Evolutionary conservation across 306 rosid genomes (phyloP), one percentile per base, ranked within the genome.

Genomic region (Notholithocarpus densiflorus): DNA sequence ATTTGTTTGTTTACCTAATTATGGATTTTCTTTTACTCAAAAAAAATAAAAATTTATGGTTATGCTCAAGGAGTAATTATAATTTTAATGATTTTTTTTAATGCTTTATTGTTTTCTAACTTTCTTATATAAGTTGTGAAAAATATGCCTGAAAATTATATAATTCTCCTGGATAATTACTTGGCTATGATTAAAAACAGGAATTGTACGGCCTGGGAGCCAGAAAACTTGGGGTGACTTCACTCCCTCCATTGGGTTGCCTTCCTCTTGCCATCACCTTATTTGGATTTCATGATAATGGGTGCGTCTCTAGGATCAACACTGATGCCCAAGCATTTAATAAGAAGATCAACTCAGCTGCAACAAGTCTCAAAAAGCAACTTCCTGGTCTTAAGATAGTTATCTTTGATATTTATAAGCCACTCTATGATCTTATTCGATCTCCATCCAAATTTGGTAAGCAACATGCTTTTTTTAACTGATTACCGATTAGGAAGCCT

Each of bases 191-290:
- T 78, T 81, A 68, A 79, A 62, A 78, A 65, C 80, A 95, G 99
- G 79, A 29, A 6, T 83, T 91, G 90, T 88, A 93, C 80, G 90
- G 90, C 31, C 82, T 88, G 48, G 98, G 99, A 85, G 99, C 91
- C 3, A 91, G 98, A 81, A 95, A 81, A 81, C 80, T 95, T 64
- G 98, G 99, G 66, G 99, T 90, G 85, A 95, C 97, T 48, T 89
- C 98, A 88, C 89, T 95, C 8, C 98, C 99, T 48, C 98, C 98
- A 61, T 78, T 95, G 86, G 99, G 99, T 54, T 95, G 99, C 85
- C 77, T 95, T 72, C 98, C 99, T 19, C 87, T 86, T 71, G 87
- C 91, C 82, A 91, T 87, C 75, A 86, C 97, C 71, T 70, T 89
- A 24, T 91, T 91, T 75, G 97, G 97, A 56, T 69, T 12, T 77